Evolutionary conservation across 129 eudicot species (phyloP), one percentile per base, ranked within the genome.

Genomic region (Artemisia argyi): DNA sequence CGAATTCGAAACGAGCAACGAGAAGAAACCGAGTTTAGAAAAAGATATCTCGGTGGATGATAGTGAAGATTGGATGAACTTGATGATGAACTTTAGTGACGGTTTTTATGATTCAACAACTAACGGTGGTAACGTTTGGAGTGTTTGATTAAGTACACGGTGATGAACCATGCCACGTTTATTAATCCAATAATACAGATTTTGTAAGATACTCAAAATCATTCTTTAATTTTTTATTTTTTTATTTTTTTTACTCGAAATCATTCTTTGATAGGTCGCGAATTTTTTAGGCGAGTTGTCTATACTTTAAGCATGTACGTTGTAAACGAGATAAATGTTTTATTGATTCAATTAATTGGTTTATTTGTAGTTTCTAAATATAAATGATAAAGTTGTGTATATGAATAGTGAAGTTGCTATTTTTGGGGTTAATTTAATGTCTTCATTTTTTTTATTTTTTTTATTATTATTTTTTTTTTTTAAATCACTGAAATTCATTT

Each of bases 41-140:
- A 24, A 73, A 6, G 46, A 47, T 26, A 26, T 10, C 16, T n/a
- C 81, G 75, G 11, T 8, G 10, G 75, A 80, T 4, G 85, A 73
- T 28, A 60, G 78, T 72, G 70, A 86, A 22, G 77, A 86, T 51
- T 89, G 96, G 92, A 72, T 86, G 92, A 72, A 11, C 7, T 50
- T 22, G 72, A 71, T 63, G 52, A 71, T 57, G 64, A 84, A 86
- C 58, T 80, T 78, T 65, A 39, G 65, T 22, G 73, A 67, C 14
- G 81, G 69, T 61, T 82, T 87, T 2, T 74, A 79, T 0, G 81
- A 77, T 73, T 76, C 83, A 39, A 61, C 83, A 39, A 61, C 52
- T 67, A 42, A 42, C 1, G 51, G 83, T 60, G 81, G 83, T 11
- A 73, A 74, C 61, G 78, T 24, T 44, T 61, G 66, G 11, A 74